phyloP scores from a whole-genome alignment of 805 yeast species.

The Wickerhamiella alocasiicola region DNA sequence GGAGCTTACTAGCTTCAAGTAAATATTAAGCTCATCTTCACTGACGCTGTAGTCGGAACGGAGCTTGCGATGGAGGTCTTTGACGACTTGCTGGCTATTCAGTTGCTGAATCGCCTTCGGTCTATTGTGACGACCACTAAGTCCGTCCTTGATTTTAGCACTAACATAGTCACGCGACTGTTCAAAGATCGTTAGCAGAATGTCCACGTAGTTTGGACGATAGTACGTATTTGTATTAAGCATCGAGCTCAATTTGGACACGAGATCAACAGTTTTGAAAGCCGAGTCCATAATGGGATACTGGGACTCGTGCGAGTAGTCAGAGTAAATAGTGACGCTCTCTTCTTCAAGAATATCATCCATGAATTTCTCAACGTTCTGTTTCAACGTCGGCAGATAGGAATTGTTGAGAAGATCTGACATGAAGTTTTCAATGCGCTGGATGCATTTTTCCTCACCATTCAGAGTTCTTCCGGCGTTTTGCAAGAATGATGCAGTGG shows the following conservation, averaged over 20 bases:
- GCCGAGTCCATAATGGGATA: constrained; percentile 32
- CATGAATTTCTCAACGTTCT: constrained; percentile 42
- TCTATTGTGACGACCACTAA: constrained; percentile 1
- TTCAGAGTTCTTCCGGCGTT: constrained; percentile 12
- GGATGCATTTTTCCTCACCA: constrained; percentile 17
- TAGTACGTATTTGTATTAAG: constrained; percentile 50
- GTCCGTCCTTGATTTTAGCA: constrained; percentile 13
- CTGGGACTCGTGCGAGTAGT: constrained; percentile 23
- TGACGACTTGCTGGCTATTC: not conserved
- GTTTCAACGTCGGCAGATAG: constrained; percentile 53
- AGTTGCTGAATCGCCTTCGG: constrained; percentile 9
- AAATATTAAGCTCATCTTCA: constrained; percentile 19
- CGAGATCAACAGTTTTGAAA: constrained; percentile 35
- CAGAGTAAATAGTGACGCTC: constrained; percentile 29
- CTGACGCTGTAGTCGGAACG: constrained; percentile 4
- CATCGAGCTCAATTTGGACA: constrained; percentile 37
- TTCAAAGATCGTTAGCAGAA: constrained; percentile 23
- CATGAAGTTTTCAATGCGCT: constrained; percentile 39
- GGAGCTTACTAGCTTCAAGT: constrained; percentile 22
- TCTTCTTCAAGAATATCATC: constrained; percentile 33
- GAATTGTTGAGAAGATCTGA: constrained; percentile 49
- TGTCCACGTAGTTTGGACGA: constrained; percentile 40
- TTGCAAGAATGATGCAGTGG: constrained; percentile 63
- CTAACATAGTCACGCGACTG: constrained; percentile 15
- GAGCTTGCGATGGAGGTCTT: not conserved